phyloP scores from a whole-genome alignment of 2,329 filamentous ascomycete genomes.

The Fusarium duplospermum region DNA sequence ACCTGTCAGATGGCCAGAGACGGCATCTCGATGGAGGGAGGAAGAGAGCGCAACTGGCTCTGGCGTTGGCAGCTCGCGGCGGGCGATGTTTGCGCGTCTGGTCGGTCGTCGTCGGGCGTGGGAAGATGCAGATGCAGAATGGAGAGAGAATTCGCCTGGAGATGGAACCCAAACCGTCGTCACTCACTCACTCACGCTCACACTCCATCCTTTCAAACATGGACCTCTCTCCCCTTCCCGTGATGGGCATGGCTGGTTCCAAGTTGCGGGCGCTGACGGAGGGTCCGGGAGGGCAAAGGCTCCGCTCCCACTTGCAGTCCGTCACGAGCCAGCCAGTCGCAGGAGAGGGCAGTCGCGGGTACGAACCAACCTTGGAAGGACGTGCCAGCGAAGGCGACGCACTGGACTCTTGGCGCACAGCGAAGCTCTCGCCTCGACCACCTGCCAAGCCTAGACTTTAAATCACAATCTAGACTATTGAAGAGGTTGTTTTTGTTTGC shows the following conservation, averaged over 20 bases:
- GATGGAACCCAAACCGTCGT: background rate
- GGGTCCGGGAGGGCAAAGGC: conserved; percentile 19
- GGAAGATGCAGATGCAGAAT: conserved; percentile 13
- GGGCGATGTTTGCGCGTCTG: background rate
- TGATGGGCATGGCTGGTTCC: conserved; percentile 1
- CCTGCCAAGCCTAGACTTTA: background rate
- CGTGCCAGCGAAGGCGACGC: background rate
- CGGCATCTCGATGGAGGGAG: conserved; percentile 31
- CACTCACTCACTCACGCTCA: background rate
- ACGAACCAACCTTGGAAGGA: background rate
- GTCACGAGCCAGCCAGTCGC: background rate
- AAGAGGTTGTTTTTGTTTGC: background rate
- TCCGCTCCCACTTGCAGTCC: conserved; percentile 14
- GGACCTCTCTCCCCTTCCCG: background rate
- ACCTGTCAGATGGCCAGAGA: conserved; percentile 30
- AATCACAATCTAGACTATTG: background rate
- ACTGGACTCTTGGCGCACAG: background rate
- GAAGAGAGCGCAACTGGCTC: conserved; percentile 2
- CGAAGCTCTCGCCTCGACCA: background rate
- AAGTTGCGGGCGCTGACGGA: conserved; percentile 8
- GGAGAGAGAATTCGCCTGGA: background rate
- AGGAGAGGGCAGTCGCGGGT: background rate
- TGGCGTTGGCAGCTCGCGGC: background rate
- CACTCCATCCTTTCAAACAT: background rate
- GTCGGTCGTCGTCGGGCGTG: background rate